Base-by-base conservation (phyloP, 164 flowering plant genomes). In the Malania oleifera region DNA sequence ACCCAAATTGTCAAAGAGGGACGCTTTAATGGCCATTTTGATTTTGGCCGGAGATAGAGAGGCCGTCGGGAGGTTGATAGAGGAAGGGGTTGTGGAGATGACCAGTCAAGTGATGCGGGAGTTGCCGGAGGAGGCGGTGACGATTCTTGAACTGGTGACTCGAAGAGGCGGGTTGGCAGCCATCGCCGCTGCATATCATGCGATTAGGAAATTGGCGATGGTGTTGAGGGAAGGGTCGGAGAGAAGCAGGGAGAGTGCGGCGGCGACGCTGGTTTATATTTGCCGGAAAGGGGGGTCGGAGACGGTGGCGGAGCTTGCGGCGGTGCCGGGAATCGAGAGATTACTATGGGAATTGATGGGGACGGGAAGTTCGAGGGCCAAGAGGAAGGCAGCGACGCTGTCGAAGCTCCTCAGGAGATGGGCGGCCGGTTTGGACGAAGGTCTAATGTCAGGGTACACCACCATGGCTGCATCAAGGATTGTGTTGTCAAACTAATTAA, bases 1-100 rank as follows among this genome's bases (percentile, higher is more conserved):
- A 5, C 89, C 93, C 35, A 35, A 62, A 1, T 57, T 69, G 22
- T 53, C 81, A 0, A 87, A 79, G 54, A 65, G 70, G 56, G 98
- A 91, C 52, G 96, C 96, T 0, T 51, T 91, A 69, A 78, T 76
- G 69, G 89, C 96, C 0, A 82, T 91, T 29, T 40, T 80, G 71
- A 81, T 75, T 56, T 67, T 91, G 73, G 91, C 96, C 45, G 84
- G 74, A 23, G 93, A 86, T 0, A 74, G 83, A 55, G 96, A 87
- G 55, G 60, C 77, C 0, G 80, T 81, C 1, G 84, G 66, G 63
- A 77, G 63, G 72, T 60, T 87, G 28, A 44, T 91, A 8, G 96
- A 86, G 15, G 79, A 55, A 8, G 98, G 96, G 12, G 83, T 76
- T 54, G 77, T 83, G 73, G 84, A 79, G 2, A 69, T 70, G 75